phyloP scores from a whole-genome alignment of 768 basidiomycete species.

The Boletus tylopilopsis region DNA sequence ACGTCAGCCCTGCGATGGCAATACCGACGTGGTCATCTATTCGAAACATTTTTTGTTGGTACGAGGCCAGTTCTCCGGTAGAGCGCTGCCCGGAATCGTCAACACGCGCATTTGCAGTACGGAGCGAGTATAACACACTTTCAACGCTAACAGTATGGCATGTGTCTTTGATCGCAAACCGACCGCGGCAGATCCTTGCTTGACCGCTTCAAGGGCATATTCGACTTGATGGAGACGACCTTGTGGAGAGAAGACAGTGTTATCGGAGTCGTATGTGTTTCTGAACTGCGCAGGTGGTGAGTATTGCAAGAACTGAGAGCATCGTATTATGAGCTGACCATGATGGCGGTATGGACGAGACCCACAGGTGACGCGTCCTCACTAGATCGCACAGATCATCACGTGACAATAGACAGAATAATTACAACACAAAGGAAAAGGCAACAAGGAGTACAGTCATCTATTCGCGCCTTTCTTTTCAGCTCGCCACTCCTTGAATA shows the following conservation, averaged over 20 bases:
- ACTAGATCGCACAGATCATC: constrained; percentile 20
- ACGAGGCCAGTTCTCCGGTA: constrained; percentile 96
- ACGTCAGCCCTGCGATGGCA: constrained; percentile 97
- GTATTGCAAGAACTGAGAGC: not conserved
- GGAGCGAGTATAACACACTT: constrained; percentile 49
- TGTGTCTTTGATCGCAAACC: constrained; percentile 95
- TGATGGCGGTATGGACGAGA: constrained; percentile 18
- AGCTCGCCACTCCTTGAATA: constrained; percentile 89
- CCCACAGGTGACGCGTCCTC: constrained; percentile 34
- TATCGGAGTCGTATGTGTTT: constrained; percentile 98
- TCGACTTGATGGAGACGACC: constrained; percentile 96
- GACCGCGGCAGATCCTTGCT: constrained; percentile 99
- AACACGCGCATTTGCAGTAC: not conserved
- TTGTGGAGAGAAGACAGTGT: constrained; percentile 96
- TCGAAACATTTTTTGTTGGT: constrained; percentile 99
- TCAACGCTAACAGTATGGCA: constrained; percentile 86
- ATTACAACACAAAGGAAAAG: constrained; percentile 8
- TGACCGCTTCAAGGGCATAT: constrained; percentile 98
- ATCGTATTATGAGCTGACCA: constrained; percentile 25
- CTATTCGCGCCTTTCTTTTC: constrained; percentile 66
- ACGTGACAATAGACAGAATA: constrained; percentile 19
- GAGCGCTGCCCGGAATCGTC: constrained; percentile 64
- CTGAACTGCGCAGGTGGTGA: constrained; percentile 57
- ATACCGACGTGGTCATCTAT: constrained; percentile 99
- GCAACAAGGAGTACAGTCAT: constrained; percentile 1